phyloP scores from a whole-genome alignment of 495 filamentous ascomycete species.

The Mytilinidion resinicola region DNA sequence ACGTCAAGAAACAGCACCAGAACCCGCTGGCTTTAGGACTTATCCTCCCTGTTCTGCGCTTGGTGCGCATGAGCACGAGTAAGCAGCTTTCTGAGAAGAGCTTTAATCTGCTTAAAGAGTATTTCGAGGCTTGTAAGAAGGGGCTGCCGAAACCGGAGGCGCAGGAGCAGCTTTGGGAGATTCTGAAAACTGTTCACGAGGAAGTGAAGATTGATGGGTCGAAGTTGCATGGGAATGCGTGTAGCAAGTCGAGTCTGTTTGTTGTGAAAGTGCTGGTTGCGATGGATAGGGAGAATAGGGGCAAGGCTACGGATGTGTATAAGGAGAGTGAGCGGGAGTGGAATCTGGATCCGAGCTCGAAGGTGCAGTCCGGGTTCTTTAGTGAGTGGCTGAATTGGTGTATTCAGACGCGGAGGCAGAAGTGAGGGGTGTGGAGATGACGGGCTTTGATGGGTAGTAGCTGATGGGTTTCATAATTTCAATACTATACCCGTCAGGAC shows the following conservation, averaged over 20 bases:
- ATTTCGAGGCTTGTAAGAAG: constrained; percentile 65
- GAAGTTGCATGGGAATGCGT: constrained; percentile 49
- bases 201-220: constrained; percentile 57
- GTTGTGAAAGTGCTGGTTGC: constrained; percentile 55
- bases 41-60: constrained; percentile 57
- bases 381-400: constrained; percentile 64
- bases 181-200: constrained; percentile 62
- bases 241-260: constrained; percentile 58
- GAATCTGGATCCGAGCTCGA: constrained; percentile 49
- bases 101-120: constrained; percentile 57
- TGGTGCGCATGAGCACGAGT: constrained; percentile 55
- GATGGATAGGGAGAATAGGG: constrained; percentile 44
- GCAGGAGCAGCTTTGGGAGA: constrained; percentile 37
- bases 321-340: constrained; percentile 49
- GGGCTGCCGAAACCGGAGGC: constrained; percentile 39
- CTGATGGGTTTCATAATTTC: no score
- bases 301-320: constrained; percentile 51
- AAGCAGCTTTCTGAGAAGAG: constrained; percentile 71
- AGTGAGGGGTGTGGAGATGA: neutral
- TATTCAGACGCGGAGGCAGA: constrained; percentile 20
- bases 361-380: constrained; percentile 57
- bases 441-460: no score
- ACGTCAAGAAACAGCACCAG: constrained; percentile 68
- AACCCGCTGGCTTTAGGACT: constrained; percentile 60
- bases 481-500: no score